These are phyloP conservation scores for Penicillium sclerotiorum DNA, from an alignment of 2,329 filamentous ascomycete species.

Conservation along the genomic window DNA sequence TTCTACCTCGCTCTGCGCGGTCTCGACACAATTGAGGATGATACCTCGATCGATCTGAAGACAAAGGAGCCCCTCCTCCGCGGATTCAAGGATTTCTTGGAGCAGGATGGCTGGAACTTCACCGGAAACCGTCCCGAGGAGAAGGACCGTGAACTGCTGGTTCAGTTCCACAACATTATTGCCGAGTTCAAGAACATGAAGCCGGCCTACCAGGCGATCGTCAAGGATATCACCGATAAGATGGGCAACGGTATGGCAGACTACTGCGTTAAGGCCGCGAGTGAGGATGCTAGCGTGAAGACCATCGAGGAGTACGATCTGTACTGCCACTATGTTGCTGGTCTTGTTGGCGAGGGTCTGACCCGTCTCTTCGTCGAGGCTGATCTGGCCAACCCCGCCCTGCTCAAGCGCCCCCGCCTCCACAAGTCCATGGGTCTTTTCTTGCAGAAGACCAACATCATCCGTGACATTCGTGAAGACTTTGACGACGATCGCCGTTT, in stretches of 20 bases:
- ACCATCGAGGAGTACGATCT: slow-evolving; percentile 88
- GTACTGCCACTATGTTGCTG: slow-evolving; percentile 98
- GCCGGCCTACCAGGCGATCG: slow-evolving; percentile 78
- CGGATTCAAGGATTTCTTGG: slow-evolving; percentile 76
- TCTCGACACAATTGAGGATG: slow-evolving; percentile 97
- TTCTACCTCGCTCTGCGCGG: slow-evolving; percentile 94
- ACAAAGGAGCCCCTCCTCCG: slow-evolving; percentile 86
- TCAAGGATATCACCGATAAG: slow-evolving; percentile 86
- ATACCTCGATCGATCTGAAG: slow-evolving; percentile 83
- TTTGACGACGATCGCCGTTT: slow-evolving; percentile 84
- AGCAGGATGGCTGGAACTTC: slow-evolving; percentile 88
- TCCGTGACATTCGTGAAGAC: slow-evolving; percentile 91
- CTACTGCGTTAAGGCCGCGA: slow-evolving; percentile 81
- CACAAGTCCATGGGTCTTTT: slow-evolving; percentile 97
- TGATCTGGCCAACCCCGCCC: slow-evolving; percentile 80
- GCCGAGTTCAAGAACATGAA: slow-evolving; percentile 87
- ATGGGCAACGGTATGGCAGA: slow-evolving; percentile 99
- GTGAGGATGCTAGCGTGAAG: slow-evolving; percentile 77
- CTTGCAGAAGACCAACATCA: slow-evolving; percentile 98
- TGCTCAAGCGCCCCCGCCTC: slow-evolving; percentile 76
- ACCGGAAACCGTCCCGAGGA: slow-evolving; percentile 83
- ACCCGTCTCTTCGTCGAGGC: slow-evolving; percentile 88
- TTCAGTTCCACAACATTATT: slow-evolving; percentile 87
- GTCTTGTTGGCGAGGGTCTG: slow-evolving; percentile 91
- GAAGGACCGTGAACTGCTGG: slow-evolving; percentile 89